Evolutionary conservation across 2,329 filamentous ascomycete species (phyloP), one percentile per base, ranked within the genome.

Genomic region (Xylaria sp.): DNA sequence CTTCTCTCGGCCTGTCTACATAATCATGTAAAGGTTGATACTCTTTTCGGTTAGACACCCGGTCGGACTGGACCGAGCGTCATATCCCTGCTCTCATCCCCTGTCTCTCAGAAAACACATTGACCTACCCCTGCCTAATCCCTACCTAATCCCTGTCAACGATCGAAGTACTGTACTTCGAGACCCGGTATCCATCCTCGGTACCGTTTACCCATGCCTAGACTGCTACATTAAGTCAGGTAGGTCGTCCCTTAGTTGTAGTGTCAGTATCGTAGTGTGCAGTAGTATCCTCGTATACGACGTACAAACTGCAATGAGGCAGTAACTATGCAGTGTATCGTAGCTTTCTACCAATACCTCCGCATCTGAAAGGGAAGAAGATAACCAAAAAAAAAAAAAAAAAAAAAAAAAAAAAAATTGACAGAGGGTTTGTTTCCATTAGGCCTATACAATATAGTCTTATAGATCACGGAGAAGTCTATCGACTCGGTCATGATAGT

Each of bases 111-210:
- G 13, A 54, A 10, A 39, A 57, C 52, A 55, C 51, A 54, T 25
- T 41, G 18, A 50, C 60, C 34, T 37, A 57, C 20, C 62, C 63
- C 25, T 51, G 63, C 51, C 60, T 18, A 6, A 65, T 18, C 62
- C 63, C 23, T 51, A 60, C 55, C 60, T 28, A 56, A 41, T 37
- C 70, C 70, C 65, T 71, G 69, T 72, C 69, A 71, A 61, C 64
- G 69, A 69, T 73, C 71, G 54, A 65, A 28, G 67, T 72, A 72
- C 67, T 69, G 64, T 72, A 72, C 69, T 67, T 69, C 25, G 55
- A 39, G 28, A 63, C 60, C 46, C 56, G 54, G 58, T 15, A 28
- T 15, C 28, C 31, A 58, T 61, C 44, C 31, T 71, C 61, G 44
- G 62, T 55, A 62, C 39, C 52, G 41, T 44, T 46, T 44, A 68